These are phyloP conservation scores for Acacia melanoxylon DNA, from an alignment of 306 rosid species.

Conservation along the genomic window DNA sequence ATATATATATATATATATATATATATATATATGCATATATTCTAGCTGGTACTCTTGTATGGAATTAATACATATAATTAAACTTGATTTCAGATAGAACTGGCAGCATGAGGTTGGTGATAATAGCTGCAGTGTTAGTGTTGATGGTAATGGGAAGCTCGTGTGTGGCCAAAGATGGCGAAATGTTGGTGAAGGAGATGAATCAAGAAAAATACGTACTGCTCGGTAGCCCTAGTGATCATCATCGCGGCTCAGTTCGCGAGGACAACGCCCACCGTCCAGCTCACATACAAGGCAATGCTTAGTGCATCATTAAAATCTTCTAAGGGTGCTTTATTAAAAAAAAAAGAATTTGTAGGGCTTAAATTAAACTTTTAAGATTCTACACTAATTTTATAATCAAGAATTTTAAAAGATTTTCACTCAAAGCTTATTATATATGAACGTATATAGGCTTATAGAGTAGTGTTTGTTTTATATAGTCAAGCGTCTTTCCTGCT, in stretches of 20 bases:
- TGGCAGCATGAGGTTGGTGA: conserved; percentile 14
- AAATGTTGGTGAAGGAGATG: neutral
- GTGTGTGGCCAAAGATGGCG: neutral
- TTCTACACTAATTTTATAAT: neutral
- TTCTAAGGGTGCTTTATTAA: neutral
- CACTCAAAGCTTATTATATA: neutral
- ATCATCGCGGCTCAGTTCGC: neutral
- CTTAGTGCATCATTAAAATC: neutral
- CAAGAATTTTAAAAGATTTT: neutral
- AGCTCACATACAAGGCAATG: neutral
- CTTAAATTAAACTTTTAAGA: neutral
- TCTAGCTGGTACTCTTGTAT: neutral
- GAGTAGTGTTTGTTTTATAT: neutral
- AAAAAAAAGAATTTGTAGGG: neutral
- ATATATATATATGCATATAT: neutral
- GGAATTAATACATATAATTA: neutral
- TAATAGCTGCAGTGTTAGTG: conserved; percentile 20
- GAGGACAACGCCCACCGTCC: conserved; percentile 7
- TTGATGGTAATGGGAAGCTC: conserved; percentile 22
- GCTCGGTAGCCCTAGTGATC: neutral
- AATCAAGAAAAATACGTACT: too few relatives aligned
- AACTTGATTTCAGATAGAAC: neutral
- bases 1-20: too few relatives aligned
- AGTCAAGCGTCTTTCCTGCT: neutral
- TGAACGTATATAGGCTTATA: neutral